Evolutionary conservation across 2,329 filamentous ascomycete species (phyloP).

Genomic region (Pestalotiopsis sp.): DNA sequence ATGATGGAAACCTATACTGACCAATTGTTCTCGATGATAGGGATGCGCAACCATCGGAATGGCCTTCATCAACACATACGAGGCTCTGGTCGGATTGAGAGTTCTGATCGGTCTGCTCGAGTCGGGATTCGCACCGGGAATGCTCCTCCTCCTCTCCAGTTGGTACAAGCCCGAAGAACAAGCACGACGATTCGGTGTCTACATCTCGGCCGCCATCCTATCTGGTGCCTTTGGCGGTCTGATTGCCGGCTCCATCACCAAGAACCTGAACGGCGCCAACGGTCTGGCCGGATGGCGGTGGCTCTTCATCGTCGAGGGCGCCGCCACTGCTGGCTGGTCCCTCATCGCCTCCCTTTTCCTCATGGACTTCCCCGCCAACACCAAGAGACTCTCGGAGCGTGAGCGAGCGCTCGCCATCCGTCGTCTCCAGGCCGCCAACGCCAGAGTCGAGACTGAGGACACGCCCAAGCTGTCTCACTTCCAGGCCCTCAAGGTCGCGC

Average conservation of each 20-base stretch:
- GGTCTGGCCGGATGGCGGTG: constrained; percentile 50
- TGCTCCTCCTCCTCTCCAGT: constrained; percentile 64
- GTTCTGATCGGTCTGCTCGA: constrained; percentile 60
- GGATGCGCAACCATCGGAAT: constrained; percentile 29
- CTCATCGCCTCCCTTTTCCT: constrained; percentile 31
- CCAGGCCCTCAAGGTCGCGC: constrained; percentile 25
- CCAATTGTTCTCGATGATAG: neutral
- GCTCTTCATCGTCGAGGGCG: constrained; percentile 66
- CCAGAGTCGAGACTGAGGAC: constrained; percentile 63
- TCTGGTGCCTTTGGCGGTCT: constrained; percentile 69
- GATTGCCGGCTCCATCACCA: constrained; percentile 61
- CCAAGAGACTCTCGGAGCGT: constrained; percentile 6
- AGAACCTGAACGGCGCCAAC: constrained; percentile 56
- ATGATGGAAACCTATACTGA: neutral
- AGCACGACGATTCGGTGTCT: constrained; percentile 54
- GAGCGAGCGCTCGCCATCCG: constrained; percentile 33
- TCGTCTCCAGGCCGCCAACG: constrained; percentile 44
- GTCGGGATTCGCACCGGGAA: constrained; percentile 61
- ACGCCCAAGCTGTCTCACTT: constrained; percentile 50
- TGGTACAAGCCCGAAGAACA: constrained; percentile 58
- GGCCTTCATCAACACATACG: constrained; percentile 29
- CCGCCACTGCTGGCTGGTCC: constrained; percentile 61
- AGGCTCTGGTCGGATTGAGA: constrained; percentile 34
- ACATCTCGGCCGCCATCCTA: constrained; percentile 73
- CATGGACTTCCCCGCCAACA: constrained; percentile 36